phyloP scores from a whole-genome alignment of 1,284 basidiomycete genomes.

The Fomitiporia mediterranea region DNA sequence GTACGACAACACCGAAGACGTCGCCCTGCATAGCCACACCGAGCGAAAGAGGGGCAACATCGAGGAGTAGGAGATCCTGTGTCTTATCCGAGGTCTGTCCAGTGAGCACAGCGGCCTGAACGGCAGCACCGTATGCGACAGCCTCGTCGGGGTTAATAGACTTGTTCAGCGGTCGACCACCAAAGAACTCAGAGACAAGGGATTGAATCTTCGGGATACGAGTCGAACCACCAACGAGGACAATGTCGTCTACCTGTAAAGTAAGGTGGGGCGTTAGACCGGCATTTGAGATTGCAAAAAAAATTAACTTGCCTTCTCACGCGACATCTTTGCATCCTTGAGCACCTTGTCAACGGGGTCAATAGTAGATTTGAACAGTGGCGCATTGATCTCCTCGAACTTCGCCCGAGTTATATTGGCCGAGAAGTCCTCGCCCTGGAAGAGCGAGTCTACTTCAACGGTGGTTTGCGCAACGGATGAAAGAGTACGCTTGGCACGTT shows the following conservation, averaged over 20 bases:
- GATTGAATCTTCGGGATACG: conserved; percentile 99
- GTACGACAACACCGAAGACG: conserved; percentile 94
- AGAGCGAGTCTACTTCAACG: conserved; percentile 98
- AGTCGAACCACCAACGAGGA: conserved; percentile 98
- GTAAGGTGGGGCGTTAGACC: conserved; percentile 2
- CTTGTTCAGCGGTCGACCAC: conserved; percentile 97
- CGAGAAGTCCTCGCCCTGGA: conserved; percentile 93
- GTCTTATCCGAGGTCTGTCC: conserved; percentile 96
- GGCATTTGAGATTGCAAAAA: not conserved
- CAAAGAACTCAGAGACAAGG: conserved; percentile 97
- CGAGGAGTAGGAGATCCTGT: conserved; percentile 90
- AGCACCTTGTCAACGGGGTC: conserved; percentile 99
- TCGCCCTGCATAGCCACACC: conserved; percentile 99
- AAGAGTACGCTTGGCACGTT: conserved; percentile 98
- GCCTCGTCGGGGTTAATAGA: conserved; percentile 97
- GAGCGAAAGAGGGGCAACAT: conserved; percentile 93
- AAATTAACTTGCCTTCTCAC: conserved; percentile 60
- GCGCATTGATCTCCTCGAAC: conserved; percentile 98
- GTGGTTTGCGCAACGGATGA: conserved; percentile 98
- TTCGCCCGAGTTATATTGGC: conserved; percentile 97
- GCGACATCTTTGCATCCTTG: conserved; percentile 97
- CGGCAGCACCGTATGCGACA: conserved; percentile 93
- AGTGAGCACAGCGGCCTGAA: conserved; percentile 94
- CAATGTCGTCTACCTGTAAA: conserved; percentile 85
- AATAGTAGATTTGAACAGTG: conserved; percentile 93